Evolutionary conservation across 371 early-diverging fungal genomes (phyloP), one percentile per base, ranked within the genome.

Genomic region (Mortierella sp.): DNA sequence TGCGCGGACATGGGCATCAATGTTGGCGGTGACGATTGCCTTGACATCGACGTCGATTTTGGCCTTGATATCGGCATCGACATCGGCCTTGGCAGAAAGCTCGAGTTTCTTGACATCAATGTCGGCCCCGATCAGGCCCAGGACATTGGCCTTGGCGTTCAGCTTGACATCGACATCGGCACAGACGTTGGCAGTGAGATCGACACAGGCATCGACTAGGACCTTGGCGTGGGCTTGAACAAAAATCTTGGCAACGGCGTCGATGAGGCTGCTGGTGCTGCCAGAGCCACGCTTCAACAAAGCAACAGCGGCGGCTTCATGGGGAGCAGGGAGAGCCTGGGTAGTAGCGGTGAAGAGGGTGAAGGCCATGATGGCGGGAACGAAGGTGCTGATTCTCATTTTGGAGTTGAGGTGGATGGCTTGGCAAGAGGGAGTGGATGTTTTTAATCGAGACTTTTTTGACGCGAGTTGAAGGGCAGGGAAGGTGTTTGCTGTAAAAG

Each of bases 331-430:
- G 24, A 83, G 78, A 8, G 85, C 85, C 78, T 80, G 75, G 69
- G 80, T 69, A 19, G 78, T 71, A 64, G 80, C 80, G 64, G 78
- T 16, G 76, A 84, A 80, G 71, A 80, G 64, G 50, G 75, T 59
- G 72, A 84, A 71, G 61, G 81, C 85, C 61, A 84, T n/a, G 71
- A 70, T 67, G 76, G 85, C 81, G 57, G 85, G 81, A 40, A 75
- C 73, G 50, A 84, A 80, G 73, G 72, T 16, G 74, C 43, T 67
- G 85, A 84, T 50, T 70, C 69, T 77, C 85, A 84, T 84, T 71
- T 74, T 40, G 64, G 72, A 43, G 54, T 28, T 8, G 40, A 46
- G 28, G 46, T 40, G 59, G 72, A 6, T 4, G 43, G 43, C 2
- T 6, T 40, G 43, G 43, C 6, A 4, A 40, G 6, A 48, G 57